Base-by-base conservation (phyloP, 2,329 filamentous ascomycete genomes). In the Didymella glomerata region DNA sequence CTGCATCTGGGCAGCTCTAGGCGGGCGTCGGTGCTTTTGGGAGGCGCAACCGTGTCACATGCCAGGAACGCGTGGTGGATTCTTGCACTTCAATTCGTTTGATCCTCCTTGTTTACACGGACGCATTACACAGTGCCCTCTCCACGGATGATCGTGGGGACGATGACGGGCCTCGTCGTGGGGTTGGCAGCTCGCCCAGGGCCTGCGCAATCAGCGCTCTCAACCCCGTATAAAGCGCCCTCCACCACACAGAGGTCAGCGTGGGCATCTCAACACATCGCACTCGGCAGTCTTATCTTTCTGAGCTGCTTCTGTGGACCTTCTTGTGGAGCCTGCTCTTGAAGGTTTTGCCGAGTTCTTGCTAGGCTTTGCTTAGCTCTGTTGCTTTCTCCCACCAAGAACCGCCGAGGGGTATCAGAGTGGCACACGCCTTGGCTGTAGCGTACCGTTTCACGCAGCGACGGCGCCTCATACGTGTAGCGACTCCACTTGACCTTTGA, bases 391-490 rank as follows among this genome's bases (percentile, higher is more conserved):
- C 38, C 40, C 48, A 54, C 58, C 58, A 44, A 57, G 49, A 48
- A 55, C 57, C 42, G 57, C 57, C 42, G 46, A 60, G 22, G 49
- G 16, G 51, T 54, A 54, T 50, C 57, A 60, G 32, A 54, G 32
- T 51, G 47, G 52, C 48, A 51, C 49, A 46, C 40, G 25, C 22
- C 62, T 68, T 68, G 68, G 68, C 67, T 61, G 60, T 42, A 46
- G 59, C 45, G 53, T 63, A 56, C 62, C 28, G 67, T 68, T 68
- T 68, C 66, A 64, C 48, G 51, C 63, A 61, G 61, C 62, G 54
- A 57, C 67, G 48, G 60, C 54, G 61, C 60, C 60, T 63, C 60
- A 66, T 64, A 67, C 67, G 51, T 49, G 50, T 54, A 50, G 56
- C 47, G 41, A 54, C 56, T 51, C 56, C 67, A 64, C 65, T 68